A percentile compares a stretch with the other conserved stretches of the same genome.
These are phyloP conservation scores for Parafenestella ontariensis DNA, from an alignment of 2,329 filamentous ascomycete species.

Conservation along the genomic window DNA sequence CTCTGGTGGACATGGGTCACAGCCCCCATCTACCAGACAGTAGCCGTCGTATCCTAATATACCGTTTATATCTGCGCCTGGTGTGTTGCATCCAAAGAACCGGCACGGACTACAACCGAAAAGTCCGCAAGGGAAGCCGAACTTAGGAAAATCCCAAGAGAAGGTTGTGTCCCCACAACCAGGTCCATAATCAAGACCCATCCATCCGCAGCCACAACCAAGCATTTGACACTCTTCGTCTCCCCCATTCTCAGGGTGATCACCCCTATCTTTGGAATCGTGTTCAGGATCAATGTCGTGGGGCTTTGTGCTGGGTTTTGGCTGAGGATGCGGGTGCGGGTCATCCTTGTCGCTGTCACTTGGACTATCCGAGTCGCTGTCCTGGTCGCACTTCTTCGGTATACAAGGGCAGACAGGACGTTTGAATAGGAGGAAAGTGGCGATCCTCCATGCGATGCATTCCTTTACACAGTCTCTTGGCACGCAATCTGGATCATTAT, in stretches of 20 bases:
- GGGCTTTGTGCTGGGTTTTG: not conserved
- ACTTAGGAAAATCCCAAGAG: not conserved
- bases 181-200: slow-evolving; percentile 30
- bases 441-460: slow-evolving; percentile 5
- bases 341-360: slow-evolving; percentile 14
- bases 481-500: slow-evolving; percentile 10
- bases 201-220: slow-evolving; percentile 33
- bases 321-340: not conserved
- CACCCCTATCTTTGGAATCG: not conserved
- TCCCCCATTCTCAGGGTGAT: slow-evolving; percentile 1
- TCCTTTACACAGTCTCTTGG: slow-evolving; percentile 17
- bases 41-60: slow-evolving; percentile 22
- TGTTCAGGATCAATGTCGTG: not conserved
- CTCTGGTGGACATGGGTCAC: slow-evolving; percentile 22
- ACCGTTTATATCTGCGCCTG: slow-evolving; percentile 4
- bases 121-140: slow-evolving; percentile 13
- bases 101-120: slow-evolving; percentile 27
- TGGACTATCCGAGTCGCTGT: slow-evolving; percentile 8
- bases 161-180: slow-evolving; percentile 11
- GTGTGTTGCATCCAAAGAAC: slow-evolving; percentile 21
- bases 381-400: slow-evolving; percentile 14
- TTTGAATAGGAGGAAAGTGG: slow-evolving; percentile 13
- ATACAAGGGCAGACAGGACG: slow-evolving; percentile 19
- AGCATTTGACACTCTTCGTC: slow-evolving; percentile 21
- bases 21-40: slow-evolving; percentile 20